These are phyloP conservation scores for Globisporangium acanthophoron DNA, from an alignment of 352 stramenopile genomes.

Conservation along the genomic window DNA sequence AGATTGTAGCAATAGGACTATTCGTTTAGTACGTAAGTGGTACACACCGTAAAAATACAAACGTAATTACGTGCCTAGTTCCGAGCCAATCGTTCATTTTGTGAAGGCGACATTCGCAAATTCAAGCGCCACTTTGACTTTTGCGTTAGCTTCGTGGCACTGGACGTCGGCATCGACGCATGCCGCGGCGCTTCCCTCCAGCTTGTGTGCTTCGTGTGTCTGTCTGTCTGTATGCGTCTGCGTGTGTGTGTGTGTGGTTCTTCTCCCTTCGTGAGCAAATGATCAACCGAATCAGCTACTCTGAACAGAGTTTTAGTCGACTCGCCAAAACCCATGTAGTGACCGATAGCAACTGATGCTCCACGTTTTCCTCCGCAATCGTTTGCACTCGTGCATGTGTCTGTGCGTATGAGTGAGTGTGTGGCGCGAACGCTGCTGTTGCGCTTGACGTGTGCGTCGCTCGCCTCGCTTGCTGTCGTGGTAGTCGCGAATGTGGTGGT, in stretches of 20 bases:
- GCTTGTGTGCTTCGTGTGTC: constrained; percentile 10
- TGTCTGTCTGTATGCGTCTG: constrained; percentile 9
- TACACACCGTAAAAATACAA: too few relatives aligned
- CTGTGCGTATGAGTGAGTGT: background rate
- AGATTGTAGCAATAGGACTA: too few relatives aligned
- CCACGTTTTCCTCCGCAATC: constrained; percentile 5
- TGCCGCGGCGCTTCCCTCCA: background rate
- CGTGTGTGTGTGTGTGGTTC: background rate
- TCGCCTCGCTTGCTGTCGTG: background rate
- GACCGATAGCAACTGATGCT: constrained; percentile 70
- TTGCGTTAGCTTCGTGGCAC: too few relatives aligned
- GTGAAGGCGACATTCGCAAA: too few relatives aligned
- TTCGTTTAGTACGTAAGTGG: too few relatives aligned
- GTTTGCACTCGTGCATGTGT: background rate
- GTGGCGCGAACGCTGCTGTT: background rate
- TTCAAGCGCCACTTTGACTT: too few relatives aligned
- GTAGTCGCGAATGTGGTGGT: too few relatives aligned
- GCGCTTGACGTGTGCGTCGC: background rate
- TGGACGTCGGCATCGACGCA: too few relatives aligned
- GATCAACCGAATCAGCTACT: constrained; percentile 88
- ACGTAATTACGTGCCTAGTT: too few relatives aligned
- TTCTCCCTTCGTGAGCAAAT: constrained; percentile 49
- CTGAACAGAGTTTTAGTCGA: constrained; percentile 89
- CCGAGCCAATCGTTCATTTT: too few relatives aligned
- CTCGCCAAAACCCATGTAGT: constrained; percentile 73